Conservation (phyloP, 257 asterid genomes). For the Rhazya stricta region DNA sequence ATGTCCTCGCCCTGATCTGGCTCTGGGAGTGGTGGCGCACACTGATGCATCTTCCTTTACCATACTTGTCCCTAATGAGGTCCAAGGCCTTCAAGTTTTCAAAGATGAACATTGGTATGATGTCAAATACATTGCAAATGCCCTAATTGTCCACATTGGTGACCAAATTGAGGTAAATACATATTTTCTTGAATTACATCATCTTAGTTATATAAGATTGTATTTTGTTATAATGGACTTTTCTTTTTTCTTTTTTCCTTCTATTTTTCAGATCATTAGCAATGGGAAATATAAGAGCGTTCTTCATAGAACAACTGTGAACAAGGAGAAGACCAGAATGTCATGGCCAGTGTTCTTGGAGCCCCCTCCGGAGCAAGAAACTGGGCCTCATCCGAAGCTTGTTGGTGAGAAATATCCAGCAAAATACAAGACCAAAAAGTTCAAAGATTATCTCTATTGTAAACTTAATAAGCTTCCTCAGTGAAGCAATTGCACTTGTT, state of each 20-base stretch:
- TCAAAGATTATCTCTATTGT: constrained; percentile 58
- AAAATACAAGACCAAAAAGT: constrained; percentile 59
- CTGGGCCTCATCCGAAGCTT: constrained; percentile 59
- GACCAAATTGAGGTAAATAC: constrained; percentile 80
- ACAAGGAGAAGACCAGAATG: constrained; percentile 64
- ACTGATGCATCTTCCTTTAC: constrained; percentile 75
- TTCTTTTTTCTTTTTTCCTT: not conserved
- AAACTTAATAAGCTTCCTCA: constrained; percentile 82
- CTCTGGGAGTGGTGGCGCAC: constrained; percentile 88
- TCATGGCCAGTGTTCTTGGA: constrained; percentile 82
- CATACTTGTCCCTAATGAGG: constrained; percentile 71
- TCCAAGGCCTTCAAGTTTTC: constrained; percentile 82
- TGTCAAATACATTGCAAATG: constrained; percentile 74
- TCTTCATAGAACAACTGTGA: constrained; percentile 53
- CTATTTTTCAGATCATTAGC: constrained; percentile 49
- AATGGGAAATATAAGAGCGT: constrained; percentile 69
- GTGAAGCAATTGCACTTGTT: constrained; percentile 13
- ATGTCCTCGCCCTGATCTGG: constrained; percentile 83
- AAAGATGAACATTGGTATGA: constrained; percentile 68
- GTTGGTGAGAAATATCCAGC: constrained; percentile 36
- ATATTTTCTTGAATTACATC: not conserved
- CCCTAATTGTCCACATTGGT: constrained; percentile 76
- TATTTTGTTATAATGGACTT: too few species aligned
- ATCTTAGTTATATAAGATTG: too few species aligned
- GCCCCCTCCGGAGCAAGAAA: constrained; percentile 56